Conservation (phyloP, 2,329 filamentous ascomycete genomes). For the Colletotrichum sp. region DNA sequence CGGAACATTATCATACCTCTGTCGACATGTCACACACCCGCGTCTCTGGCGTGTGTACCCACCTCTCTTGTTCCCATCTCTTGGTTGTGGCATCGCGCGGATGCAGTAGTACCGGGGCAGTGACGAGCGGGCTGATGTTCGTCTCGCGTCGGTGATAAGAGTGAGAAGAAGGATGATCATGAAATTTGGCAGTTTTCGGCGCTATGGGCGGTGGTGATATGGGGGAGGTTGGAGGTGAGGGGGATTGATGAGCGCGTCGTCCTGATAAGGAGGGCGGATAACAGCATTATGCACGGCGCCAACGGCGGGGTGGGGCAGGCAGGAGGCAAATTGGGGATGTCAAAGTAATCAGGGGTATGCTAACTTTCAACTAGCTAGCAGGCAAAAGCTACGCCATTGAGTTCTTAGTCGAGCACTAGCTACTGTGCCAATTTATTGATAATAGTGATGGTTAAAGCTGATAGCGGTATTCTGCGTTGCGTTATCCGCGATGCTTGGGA, state of each 20-base stretch:
- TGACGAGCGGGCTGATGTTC: neutral
- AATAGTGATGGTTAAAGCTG: neutral
- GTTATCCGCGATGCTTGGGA: neutral
- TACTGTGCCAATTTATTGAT: neutral
- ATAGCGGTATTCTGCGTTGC: neutral
- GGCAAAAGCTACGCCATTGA: neutral
- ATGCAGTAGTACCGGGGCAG: neutral
- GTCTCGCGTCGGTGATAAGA: neutral
- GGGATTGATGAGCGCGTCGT: neutral
- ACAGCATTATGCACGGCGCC: conserved; percentile 18
- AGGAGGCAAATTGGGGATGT: neutral
- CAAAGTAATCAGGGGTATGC: neutral
- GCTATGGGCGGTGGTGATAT: neutral
- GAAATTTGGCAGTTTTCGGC: neutral
- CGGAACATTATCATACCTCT: neutral
- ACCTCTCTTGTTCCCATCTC: neutral
- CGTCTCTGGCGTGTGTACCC: conserved; percentile 25
- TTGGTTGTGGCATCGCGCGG: neutral
- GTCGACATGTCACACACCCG: conserved; percentile 26
- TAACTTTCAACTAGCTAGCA: neutral
- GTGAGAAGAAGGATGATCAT: neutral
- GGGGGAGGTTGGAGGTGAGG: neutral
- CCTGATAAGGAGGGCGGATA: neutral
- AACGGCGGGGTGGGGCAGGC: conserved; percentile 19
- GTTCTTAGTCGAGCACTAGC: neutral